phyloP scores from a whole-genome alignment of 2,329 filamentous ascomycete species.

The Hypoxylon sp. region DNA sequence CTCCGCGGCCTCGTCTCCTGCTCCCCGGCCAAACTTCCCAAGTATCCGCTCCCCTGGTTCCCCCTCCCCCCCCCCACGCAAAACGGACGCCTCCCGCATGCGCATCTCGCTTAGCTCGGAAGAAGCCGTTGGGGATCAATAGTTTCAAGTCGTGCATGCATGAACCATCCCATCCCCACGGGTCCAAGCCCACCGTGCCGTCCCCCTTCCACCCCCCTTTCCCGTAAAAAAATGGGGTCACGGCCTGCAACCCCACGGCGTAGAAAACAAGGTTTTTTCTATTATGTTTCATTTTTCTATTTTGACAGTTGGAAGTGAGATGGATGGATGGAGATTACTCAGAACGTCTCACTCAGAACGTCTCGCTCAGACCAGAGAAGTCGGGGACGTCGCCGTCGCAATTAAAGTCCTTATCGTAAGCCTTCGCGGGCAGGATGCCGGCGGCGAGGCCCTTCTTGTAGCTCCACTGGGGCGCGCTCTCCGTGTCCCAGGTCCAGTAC shows the following conservation, averaged over 20 bases:
- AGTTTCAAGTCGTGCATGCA: slow-evolving; percentile 10
- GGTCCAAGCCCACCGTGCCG: not conserved
- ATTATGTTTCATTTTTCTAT: too few species aligned
- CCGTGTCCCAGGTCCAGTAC: slow-evolving; percentile 99
- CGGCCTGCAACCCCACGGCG: slow-evolving; percentile 1
- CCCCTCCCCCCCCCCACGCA: not conserved
- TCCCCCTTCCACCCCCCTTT: not conserved
- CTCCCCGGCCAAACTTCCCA: not conserved
- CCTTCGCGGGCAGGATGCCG: slow-evolving; percentile 83
- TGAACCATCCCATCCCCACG: slow-evolving; percentile 12
- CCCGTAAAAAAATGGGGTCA: not conserved
- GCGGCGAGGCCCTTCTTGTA: slow-evolving; percentile 84
- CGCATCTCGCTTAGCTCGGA: slow-evolving; percentile 13
- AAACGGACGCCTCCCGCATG: not conserved
- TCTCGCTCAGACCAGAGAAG: slow-evolving; percentile 68
- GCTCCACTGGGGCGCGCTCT: slow-evolving; percentile 90
- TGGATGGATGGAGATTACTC: not conserved
- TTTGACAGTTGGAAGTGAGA: too few species aligned
- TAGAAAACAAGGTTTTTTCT: not conserved
- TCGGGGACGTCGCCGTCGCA: slow-evolving; percentile 72
- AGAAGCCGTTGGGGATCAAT: slow-evolving; percentile 11
- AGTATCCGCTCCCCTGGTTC: not conserved
- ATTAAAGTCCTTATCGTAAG: slow-evolving; percentile 78
- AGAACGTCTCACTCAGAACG: slow-evolving; percentile 69
- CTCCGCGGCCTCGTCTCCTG: not conserved